A percentile compares a stretch with the other conserved stretches of the same genome.
Evolutionary conservation across 225 moss, liverwort and hornwort species (phyloP).

Genomic region (Thuidium tamariscinum): DNA sequence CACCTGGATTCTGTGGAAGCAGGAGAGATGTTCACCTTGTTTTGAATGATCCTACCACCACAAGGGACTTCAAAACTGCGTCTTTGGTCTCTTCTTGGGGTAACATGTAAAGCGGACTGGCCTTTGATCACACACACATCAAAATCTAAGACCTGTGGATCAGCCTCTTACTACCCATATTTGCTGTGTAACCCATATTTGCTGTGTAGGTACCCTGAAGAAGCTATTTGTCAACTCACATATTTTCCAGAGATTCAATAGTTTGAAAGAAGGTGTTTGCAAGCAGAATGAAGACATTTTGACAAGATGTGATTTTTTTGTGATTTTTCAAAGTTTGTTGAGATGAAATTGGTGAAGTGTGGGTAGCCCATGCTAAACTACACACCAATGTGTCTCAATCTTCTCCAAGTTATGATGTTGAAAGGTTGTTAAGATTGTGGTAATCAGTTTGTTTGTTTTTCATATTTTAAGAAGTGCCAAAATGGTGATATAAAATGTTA

Average conservation of each 20-base stretch:
- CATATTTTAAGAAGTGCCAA: too few species aligned
- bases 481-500: too few species aligned
- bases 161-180: neutral
- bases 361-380: neutral
- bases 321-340: neutral
- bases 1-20: neutral
- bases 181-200: neutral
- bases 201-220: too few species aligned
- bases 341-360: neutral
- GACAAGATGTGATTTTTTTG: neutral
- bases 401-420: neutral
- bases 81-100: neutral
- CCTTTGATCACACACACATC: neutral
- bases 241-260: neutral
- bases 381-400: too few species aligned
- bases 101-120: neutral
- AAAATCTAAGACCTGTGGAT: neutral
- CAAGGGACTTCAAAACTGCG: neutral
- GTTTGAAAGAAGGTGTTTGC: neutral
- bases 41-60: neutral
- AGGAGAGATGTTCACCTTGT: neutral
- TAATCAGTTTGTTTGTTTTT: too few species aligned
- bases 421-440: neutral
- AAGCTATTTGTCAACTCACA: too few species aligned
- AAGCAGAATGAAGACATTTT: neutral